Percentiles rank a stretch among this genome's conserved stretches.
These are phyloP conservation scores for Kodamaea alishanica DNA, from an alignment of 1,139 yeast genomes.

Conservation along the genomic window DNA sequence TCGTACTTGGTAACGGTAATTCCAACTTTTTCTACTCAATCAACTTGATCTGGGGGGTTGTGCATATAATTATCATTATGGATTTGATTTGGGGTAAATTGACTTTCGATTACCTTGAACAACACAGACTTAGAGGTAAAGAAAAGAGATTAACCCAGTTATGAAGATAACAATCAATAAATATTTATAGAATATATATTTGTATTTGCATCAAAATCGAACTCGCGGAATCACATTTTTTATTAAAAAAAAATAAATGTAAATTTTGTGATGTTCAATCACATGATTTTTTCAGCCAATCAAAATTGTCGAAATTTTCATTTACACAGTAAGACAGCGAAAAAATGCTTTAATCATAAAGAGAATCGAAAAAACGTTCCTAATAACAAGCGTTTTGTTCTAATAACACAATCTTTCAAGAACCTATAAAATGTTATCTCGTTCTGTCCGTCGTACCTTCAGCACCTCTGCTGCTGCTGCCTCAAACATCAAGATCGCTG, in stretches of 20 bases:
- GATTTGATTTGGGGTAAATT: constrained; percentile 85
- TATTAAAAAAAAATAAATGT: not conserved
- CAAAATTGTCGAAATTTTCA: constrained; percentile 7
- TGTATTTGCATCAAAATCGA: not conserved
- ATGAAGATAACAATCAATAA: not conserved
- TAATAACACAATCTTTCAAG: too few relatives aligned
- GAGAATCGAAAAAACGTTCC: not conserved
- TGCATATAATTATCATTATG: constrained; percentile 63
- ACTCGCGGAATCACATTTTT: not conserved
- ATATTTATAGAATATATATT: not conserved
- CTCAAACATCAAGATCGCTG: constrained; percentile 39
- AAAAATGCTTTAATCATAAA: not conserved
- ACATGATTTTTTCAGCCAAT: constrained; percentile 11
- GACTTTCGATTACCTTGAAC: constrained; percentile 64
- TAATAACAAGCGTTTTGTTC: too few relatives aligned
- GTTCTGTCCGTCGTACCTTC: constrained; percentile 46
- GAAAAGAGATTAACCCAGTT: constrained; percentile 39
- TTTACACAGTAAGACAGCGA: constrained; percentile 6
- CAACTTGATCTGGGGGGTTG: constrained; percentile 74
- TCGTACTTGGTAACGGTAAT: constrained; percentile 89
- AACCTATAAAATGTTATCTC: constrained; percentile 34
- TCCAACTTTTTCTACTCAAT: constrained; percentile 95
- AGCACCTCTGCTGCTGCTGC: constrained; percentile 36
- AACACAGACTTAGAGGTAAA: constrained; percentile 21
- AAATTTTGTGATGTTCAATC: constrained; percentile 1